A percentile compares a stretch with the other conserved stretches of the same genome.
Evolutionary conservation across 176 grass and related monocot genomes (phyloP).

Genomic region (Ampelocalamus luodianensis): DNA sequence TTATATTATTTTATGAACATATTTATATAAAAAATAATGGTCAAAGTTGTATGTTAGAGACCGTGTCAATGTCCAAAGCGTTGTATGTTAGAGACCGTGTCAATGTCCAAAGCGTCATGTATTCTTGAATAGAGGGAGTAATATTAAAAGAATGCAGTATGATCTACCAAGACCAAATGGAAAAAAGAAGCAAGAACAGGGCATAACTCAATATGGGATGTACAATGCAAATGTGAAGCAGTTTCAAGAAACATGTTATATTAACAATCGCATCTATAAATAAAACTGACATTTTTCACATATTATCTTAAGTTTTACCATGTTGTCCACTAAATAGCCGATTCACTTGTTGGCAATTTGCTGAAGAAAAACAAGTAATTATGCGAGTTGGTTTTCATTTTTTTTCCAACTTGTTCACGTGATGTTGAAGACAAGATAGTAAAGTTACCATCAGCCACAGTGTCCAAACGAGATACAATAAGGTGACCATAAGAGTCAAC

Average conservation of each 20-base stretch:
- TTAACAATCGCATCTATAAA: not conserved
- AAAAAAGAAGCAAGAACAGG: conserved; percentile 2
- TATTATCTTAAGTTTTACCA: not conserved
- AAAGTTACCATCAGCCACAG: conserved; percentile 69
- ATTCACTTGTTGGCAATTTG: not conserved
- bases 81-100: too few species aligned
- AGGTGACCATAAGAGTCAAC: conserved; percentile 85
- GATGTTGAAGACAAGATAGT: conserved; percentile 38
- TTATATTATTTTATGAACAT: too few species aligned
- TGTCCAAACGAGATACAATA: conserved; percentile 79
- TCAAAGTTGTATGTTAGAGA: too few species aligned
- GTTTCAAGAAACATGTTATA: conserved; percentile 9
- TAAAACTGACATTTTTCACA: not conserved
- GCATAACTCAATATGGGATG: not conserved
- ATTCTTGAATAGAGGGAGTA: too few species aligned
- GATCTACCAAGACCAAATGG: conserved; percentile 31
- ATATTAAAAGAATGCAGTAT: not conserved
- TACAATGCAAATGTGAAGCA: conserved; percentile 29
- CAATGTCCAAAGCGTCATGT: too few species aligned
- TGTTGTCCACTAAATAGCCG: not conserved
- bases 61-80: too few species aligned
- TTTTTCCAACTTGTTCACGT: not conserved
- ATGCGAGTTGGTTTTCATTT: not conserved
- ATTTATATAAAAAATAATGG: too few species aligned
- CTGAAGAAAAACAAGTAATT: not conserved